Evolutionary conservation across 345 rosid genomes (phyloP), one percentile per base, ranked within the genome.

Genomic region (Zanthoxylum bungeanum): DNA sequence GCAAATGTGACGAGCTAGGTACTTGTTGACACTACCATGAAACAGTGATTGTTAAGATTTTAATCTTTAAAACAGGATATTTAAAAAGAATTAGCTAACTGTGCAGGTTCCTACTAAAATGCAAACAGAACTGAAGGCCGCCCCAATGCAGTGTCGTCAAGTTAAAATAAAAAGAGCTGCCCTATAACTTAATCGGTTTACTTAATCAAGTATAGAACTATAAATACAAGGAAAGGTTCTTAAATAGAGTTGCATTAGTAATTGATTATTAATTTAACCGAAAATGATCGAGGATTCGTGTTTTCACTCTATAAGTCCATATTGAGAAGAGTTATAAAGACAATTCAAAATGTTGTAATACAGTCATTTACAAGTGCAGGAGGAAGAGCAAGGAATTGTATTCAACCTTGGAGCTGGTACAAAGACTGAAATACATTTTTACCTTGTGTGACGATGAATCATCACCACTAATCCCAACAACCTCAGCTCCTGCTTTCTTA

Each of bases 401-500:
- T 42, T 34, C 4, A 10, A 52, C 11, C 68, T 17, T 39, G 25
- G 42, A 52, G 39, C 22, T 53, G 12, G 27, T 63, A 21, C 39
- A n/a, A 7, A 50, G 3, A 21, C 3, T 27, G 60, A 47, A 51
- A 33, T 24, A 44, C 10, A 9, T 30, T 51, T 47, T 81, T 82
- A 93, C 98, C 93, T 84, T 89, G 84, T 93, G 98, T n/a, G 98
- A 93, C 11, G 91, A 66, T 24, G 98, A 17, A 77, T 87, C 97
- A 66, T 93, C 98, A 17, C 94, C 97, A 56, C 98, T 91, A 21
- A 94, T 89, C 30, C 98, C 98, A 74, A 94, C 77, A 57, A 94
- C 98, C 79, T 85, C 88, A 44, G 98, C 98, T 42, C 98, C 98
- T 5, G 98, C 98, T 75, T 89, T 94, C 88, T 92, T 94, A 77